phyloP scores from a whole-genome alignment of 169 alveolate genomes.

The Blepharisma undulans region DNA sequence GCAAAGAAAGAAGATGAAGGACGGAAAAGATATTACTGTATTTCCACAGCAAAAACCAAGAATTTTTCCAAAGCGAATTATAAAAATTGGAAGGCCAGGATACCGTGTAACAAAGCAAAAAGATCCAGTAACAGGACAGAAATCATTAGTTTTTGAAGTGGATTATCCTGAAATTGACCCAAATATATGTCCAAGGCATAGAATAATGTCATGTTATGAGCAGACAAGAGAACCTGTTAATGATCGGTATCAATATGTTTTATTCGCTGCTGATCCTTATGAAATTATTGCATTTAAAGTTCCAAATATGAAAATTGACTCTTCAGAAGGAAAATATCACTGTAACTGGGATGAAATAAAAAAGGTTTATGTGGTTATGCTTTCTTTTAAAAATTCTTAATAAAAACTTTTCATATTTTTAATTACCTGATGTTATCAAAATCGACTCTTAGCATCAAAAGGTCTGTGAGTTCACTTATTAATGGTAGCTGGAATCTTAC shows the following conservation, averaged over 20 bases:
- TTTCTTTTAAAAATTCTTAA: background rate
- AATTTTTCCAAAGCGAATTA: conserved; percentile 58
- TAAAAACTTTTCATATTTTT: background rate
- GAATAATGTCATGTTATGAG: conserved; percentile 97
- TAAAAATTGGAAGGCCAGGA: conserved; percentile 98
- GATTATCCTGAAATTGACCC: conserved; percentile 93
- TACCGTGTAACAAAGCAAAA: conserved; percentile 94
- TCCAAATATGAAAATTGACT: conserved; percentile 92
- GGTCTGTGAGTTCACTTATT: background rate
- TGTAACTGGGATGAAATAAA: conserved; percentile 93
- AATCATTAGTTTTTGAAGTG: conserved; percentile 94
- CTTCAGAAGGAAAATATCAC: conserved; percentile 85
- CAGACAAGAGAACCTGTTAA: conserved; percentile 93
- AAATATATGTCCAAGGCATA: conserved; percentile 79
- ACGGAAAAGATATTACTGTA: conserved; percentile 83
- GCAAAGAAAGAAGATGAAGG: conserved; percentile 94
- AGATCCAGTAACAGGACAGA: conserved; percentile 92
- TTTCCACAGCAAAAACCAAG: conserved; percentile 84
- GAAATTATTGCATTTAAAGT: conserved; percentile 96
- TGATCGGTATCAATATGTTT: conserved; percentile 94
- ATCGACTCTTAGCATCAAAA: background rate
- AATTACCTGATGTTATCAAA: background rate
- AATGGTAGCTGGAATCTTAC: conserved; percentile 39
- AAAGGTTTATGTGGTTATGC: conserved; percentile 90
- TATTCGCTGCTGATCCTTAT: conserved; percentile 98